These are phyloP conservation scores for Euphorbia celastroides DNA, from an alignment of 441 rosid species.

Conservation along the genomic window DNA sequence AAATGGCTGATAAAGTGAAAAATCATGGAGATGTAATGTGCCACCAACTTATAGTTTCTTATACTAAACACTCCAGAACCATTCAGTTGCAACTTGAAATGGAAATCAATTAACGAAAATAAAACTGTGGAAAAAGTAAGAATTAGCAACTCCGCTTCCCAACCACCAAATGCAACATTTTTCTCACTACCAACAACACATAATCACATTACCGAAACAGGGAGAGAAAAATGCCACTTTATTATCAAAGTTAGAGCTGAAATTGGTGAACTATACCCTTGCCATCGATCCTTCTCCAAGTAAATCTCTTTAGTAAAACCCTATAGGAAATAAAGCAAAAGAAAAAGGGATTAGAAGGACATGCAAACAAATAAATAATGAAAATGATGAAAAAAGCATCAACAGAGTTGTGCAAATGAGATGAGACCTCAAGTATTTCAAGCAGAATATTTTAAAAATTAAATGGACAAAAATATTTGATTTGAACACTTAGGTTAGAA, in stretches of 20 bases:
- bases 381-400: slow-evolving; percentile 3
- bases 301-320: slow-evolving; percentile 98
- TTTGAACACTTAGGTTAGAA: background rate
- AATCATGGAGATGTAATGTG: background rate
- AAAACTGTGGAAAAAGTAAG: background rate
- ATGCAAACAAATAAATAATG: background rate
- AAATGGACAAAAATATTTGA: background rate
- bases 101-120: background rate
- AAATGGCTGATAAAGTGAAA: slow-evolving; percentile 7
- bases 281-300: slow-evolving; percentile 98
- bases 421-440: background rate
- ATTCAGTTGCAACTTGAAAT: background rate
- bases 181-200: background rate
- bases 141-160: background rate
- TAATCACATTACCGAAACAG: background rate
- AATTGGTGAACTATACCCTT: slow-evolving; percentile 60
- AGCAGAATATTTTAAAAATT: slow-evolving; percentile 1
- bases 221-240: background rate
- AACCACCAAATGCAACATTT: background rate
- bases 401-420: slow-evolving; percentile 4
- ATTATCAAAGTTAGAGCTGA: slow-evolving; percentile 20
- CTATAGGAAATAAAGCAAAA: slow-evolving; percentile 38
- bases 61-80: background rate
- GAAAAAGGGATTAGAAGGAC: slow-evolving; percentile 11
- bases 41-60: background rate